These are phyloP conservation scores for Neurospora sp. DNA, from an alignment of 495 filamentous ascomycete species.

Conservation along the genomic window DNA sequence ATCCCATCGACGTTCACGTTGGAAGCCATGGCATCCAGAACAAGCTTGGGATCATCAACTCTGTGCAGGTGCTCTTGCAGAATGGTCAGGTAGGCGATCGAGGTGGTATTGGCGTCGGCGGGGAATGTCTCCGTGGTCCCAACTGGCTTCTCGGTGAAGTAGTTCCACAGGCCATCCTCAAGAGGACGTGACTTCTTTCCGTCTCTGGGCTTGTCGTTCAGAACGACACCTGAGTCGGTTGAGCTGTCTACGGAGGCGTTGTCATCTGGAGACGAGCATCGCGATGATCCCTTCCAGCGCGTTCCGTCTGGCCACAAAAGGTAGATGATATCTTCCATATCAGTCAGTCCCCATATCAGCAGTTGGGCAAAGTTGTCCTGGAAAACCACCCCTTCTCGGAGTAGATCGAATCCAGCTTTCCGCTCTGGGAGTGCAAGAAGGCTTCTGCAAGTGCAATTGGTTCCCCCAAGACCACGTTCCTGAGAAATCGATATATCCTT, in stretches of 20 bases:
- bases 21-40: slow-evolving; percentile 1
- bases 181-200: not conserved
- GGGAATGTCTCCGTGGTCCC: slow-evolving; percentile 7
- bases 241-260: not conserved
- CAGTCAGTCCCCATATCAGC: slow-evolving; percentile 13
- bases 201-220: not conserved
- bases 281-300: slow-evolving; percentile 7
- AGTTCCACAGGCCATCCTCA: not conserved
- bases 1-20: slow-evolving; percentile 13
- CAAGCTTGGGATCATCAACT: slow-evolving; percentile 4
- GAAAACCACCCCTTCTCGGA: slow-evolving; percentile 1
- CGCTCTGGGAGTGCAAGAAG: not conserved
- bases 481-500: not conserved
- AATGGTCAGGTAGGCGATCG: slow-evolving; percentile 16
- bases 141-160: slow-evolving; percentile 7
- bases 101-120: slow-evolving; percentile 15
- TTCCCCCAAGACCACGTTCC: not conserved
- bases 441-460: not conserved
- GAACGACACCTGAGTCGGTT: not conserved
- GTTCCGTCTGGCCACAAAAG: slow-evolving; percentile 12
- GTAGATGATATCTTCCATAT: slow-evolving; percentile 9
- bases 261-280: not conserved
- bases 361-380: slow-evolving; percentile 18
- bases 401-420: slow-evolving; percentile 5
- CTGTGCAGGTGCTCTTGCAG: not conserved